These are phyloP conservation scores for Cocos nucifera DNA, from an alignment of 176 grass and related monocot species.

Conservation along the genomic window DNA sequence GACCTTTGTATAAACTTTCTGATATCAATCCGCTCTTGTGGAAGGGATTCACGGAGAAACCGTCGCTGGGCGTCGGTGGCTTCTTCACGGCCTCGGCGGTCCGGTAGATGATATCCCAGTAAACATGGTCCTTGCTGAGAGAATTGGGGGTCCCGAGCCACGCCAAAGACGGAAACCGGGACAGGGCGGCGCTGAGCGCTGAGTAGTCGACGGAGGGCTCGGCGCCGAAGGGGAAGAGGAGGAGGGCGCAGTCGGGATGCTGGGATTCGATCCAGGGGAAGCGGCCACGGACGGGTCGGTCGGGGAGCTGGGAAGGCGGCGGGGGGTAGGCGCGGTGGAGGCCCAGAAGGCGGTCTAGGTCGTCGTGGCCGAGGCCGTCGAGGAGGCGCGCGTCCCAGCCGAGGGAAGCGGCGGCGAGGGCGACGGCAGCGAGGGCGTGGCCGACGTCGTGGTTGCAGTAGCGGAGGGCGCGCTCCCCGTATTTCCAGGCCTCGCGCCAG, in stretches of 20 bases:
- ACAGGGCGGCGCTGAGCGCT: conserved; percentile 26
- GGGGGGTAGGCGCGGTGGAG: conserved; percentile 30
- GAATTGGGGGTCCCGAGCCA: conserved; percentile 54
- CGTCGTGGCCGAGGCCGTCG: conserved; percentile 55
- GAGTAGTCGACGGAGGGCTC: conserved; percentile 43
- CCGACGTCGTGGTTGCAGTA: conserved; percentile 95
- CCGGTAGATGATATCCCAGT: conserved; percentile 79
- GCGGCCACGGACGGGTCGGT: conserved; percentile 24
- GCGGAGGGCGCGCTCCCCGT: conserved; percentile 76
- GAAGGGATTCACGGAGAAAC: conserved; percentile 44
- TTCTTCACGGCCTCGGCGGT: conserved; percentile 76
- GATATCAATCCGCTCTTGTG: conserved; percentile 28
- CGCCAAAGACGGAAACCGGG: conserved; percentile 27
- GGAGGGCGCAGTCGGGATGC: conserved; percentile 60
- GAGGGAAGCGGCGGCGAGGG: conserved; percentile 38
- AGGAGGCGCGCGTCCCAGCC: conserved; percentile 74
- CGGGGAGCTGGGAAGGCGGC: conserved; percentile 13
- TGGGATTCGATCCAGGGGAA: conserved; percentile 61
- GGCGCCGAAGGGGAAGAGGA: conserved; percentile 51
- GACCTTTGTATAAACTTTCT: conserved; percentile 42
- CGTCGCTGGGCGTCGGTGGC: conserved; percentile 19
- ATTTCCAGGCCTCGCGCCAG: conserved; percentile 95
- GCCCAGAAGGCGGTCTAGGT: conserved; percentile 48
- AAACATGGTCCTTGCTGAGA: conserved; percentile 81
- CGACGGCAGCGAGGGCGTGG: conserved; percentile 62